Evolutionary conservation across 1,284 basidiomycete genomes (phyloP), one percentile per base, ranked within the genome.

Genomic region (Pyrrhoderma lamaoense): DNA sequence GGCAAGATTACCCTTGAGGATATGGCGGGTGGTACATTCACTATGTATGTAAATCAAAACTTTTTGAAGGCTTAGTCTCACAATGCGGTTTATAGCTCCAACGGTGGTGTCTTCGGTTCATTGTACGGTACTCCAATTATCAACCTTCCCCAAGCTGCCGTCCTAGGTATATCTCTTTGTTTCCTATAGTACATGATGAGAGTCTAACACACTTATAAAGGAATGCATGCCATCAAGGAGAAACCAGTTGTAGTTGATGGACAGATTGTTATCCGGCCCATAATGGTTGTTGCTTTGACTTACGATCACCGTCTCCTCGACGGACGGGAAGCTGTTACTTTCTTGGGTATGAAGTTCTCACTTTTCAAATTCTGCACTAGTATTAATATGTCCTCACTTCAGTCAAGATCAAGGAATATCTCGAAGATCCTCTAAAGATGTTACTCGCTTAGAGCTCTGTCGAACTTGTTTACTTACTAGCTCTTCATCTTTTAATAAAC

Each of bases 91-190:
- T 44, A 8, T 57, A 91, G 89, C 69, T 98, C 95, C 50, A 99
- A 99, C 67, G 96, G 96, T 46, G 96, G 95, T 62, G 95, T 99
- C 65, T 99, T 99, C 63, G 95, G 95, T 51, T 96, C 93, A 49
- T 75, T 98, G 45, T 97, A 88, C 65, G 95, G 95, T 47, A 99
- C 95, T 35, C 95, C 95, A 47, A 94, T 93, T 67, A 94, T 99
- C 73, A 99, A 98, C 76, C 74, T 95, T 52, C 95, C 95, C 18
- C 95, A 98, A 68, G 75, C 92, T 40, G 95, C 93, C 53, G 94
- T 98, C 18, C 79, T 98, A 53, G 91, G 86, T 79, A 59, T 57
- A 75, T 72, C 35, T n/a, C n/a, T n/a, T n/a, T 47, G 38, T 34
- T 21, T 42, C 44, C 40, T n/a, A n/a, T n/a, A n/a, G n/a, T n/a